Evolutionary conservation across 1,139 yeast species (phyloP).

Genomic region (Suhomyces atakaporum): DNA sequence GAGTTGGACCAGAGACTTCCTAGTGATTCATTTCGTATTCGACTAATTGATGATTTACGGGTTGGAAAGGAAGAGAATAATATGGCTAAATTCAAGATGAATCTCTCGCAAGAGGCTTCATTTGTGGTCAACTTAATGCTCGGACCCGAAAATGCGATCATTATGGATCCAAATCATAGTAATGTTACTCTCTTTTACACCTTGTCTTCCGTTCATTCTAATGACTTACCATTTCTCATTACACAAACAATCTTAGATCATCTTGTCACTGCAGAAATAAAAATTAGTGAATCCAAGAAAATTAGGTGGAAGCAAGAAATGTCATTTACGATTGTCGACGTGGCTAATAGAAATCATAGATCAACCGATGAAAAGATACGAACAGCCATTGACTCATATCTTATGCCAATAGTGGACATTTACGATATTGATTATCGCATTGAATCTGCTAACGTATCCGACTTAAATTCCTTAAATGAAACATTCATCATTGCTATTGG

Average conservation of each 20-base stretch:
- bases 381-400: not conserved
- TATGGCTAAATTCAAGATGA: no score
- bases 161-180: slow-evolving; percentile 39
- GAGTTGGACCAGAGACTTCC: slow-evolving; percentile 19
- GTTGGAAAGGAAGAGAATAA: not conserved
- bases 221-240: slow-evolving; percentile 61
- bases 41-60: slow-evolving; percentile 22
- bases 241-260: slow-evolving; percentile 60
- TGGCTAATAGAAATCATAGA: not conserved
- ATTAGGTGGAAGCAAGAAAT: not conserved
- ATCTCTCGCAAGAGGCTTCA: no score
- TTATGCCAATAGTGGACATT: not conserved
- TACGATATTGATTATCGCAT: not conserved
- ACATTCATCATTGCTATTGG: not conserved
- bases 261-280: slow-evolving; percentile 49
- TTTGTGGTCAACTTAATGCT: slow-evolving; percentile 32
- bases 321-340: not conserved
- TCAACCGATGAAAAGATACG: not conserved
- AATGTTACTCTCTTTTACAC: slow-evolving; percentile 46
- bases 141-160: slow-evolving; percentile 35
- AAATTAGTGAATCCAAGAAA: not conserved
- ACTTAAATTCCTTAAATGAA: not conserved
- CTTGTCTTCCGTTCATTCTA: slow-evolving; percentile 49
- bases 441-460: not conserved
- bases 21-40: slow-evolving; percentile 15